A percentile compares a stretch with the other conserved stretches of the same genome.
phyloP scores from a whole-genome alignment of 1,284 basidiomycete species.

The Melampsora larici-populina region DNA sequence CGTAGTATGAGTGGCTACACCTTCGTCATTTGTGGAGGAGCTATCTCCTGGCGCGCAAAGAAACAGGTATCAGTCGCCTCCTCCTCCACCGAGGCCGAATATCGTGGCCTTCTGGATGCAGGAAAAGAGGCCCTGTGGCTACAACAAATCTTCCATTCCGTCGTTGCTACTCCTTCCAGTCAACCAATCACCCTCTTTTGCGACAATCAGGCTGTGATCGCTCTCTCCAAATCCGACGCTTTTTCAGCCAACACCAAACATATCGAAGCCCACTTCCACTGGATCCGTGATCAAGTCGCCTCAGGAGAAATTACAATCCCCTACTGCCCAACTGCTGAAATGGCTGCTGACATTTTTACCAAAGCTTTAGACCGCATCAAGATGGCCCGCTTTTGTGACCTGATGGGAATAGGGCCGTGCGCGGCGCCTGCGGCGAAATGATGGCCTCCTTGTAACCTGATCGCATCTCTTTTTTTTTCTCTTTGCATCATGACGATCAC shows the following conservation, averaged over 20 bases:
- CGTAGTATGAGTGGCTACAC: no score
- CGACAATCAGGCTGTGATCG: conserved; percentile 19
- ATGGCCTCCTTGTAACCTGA: no score
- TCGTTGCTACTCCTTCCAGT: no score
- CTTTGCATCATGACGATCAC: no score
- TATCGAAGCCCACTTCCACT: conserved; percentile 12
- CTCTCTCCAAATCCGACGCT: conserved; percentile 8
- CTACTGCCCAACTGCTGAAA: conserved; percentile 20
- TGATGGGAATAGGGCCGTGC: conserved; percentile 33
- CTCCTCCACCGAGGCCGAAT: no score
- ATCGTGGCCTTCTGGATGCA: conserved; percentile 11
- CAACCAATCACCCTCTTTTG: background rate
- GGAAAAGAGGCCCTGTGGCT: conserved; percentile 16
- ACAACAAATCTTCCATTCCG: no score
- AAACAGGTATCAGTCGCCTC: conserved; percentile 11
- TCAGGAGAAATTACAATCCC: conserved; percentile 6
- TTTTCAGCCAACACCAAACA: conserved; percentile 28
- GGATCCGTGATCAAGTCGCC: conserved; percentile 10
- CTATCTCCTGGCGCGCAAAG: conserved; percentile 11
- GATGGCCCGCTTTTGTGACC: conserved; percentile 10
- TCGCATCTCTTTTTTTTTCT: no score
- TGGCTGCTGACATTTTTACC: conserved; percentile 27
- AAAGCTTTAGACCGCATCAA: conserved; percentile 35
- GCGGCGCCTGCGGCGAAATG: no score
- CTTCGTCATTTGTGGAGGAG: background rate